phyloP scores from a whole-genome alignment of 2,329 filamentous ascomycete genomes.

The Leptographium procerum region DNA sequence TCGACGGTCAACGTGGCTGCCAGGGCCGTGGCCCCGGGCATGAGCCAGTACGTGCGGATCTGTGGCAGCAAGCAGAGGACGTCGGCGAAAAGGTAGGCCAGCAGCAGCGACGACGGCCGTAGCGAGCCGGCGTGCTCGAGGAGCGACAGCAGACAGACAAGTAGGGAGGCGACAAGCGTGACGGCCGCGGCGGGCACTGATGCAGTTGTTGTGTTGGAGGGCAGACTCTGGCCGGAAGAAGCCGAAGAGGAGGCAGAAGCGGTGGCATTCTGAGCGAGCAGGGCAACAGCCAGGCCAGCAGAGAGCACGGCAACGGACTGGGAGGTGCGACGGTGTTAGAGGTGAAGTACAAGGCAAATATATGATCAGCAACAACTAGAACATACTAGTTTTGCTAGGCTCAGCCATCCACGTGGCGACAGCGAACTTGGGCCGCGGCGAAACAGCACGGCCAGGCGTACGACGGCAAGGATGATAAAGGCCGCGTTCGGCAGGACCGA shows the following conservation, averaged over 20 bases:
- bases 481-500: neutral
- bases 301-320: neutral
- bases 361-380: no score
- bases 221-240: no score
- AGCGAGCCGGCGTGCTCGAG: neutral
- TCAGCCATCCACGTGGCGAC: neutral
- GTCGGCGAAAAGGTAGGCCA: neutral
- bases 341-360: no score
- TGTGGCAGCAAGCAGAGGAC: slow-evolving; percentile 18
- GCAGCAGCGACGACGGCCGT: neutral
- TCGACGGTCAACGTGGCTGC: slow-evolving; percentile 29
- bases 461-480: neutral
- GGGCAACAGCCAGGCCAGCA: neutral
- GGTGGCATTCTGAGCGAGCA: neutral
- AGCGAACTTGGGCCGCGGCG: neutral
- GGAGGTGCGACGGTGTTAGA: neutral
- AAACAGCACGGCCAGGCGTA: neutral
- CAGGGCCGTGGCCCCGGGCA: slow-evolving; percentile 20
- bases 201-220: neutral
- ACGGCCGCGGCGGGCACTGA: neutral
- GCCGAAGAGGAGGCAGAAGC: no score
- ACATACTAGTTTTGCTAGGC: neutral
- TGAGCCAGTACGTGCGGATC: slow-evolving; percentile 30
- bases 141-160: neutral
- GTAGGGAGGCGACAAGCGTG: neutral